phyloP scores from a whole-genome alignment of 768 basidiomycete genomes.

The Lentinula sp. region DNA sequence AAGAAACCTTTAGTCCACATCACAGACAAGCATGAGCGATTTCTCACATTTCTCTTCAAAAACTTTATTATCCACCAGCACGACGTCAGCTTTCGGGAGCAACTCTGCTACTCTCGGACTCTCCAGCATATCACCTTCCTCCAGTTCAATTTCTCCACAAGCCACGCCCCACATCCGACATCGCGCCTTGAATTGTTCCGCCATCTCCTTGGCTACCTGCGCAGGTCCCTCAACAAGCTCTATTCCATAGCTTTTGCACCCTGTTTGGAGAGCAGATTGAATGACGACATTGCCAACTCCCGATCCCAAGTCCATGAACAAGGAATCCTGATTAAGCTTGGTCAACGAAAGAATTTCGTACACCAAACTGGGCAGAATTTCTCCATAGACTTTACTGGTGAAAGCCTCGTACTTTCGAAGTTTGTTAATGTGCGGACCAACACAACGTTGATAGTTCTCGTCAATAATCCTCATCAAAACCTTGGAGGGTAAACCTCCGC shows the following conservation, averaged over 20 bases:
- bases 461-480: slow-evolving; percentile 76
- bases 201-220: slow-evolving; percentile 70
- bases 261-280: slow-evolving; percentile 77
- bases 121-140: slow-evolving; percentile 82
- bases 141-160: slow-evolving; percentile 69
- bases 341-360: slow-evolving; percentile 62
- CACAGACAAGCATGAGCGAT: not conserved
- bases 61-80: slow-evolving; percentile 86
- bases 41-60: slow-evolving; percentile 65
- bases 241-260: slow-evolving; percentile 72
- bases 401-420: slow-evolving; percentile 80
- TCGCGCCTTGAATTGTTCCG: slow-evolving; percentile 66
- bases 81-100: slow-evolving; percentile 80
- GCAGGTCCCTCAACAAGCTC: slow-evolving; percentile 78
- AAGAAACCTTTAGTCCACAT: not conserved
- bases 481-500: slow-evolving; percentile 49
- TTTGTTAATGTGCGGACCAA: slow-evolving; percentile 82
- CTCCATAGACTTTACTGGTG: slow-evolving; percentile 84
- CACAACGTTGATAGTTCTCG: slow-evolving; percentile 89
- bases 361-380: slow-evolving; percentile 79
- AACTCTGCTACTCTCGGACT: slow-evolving; percentile 62
- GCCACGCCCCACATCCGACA: slow-evolving; percentile 89
- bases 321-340: slow-evolving; percentile 48
- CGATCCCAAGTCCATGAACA: slow-evolving; percentile 81
- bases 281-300: slow-evolving; percentile 84